Evolutionary conservation across 345 rosid species (phyloP), one percentile per base, ranked within the genome.

Genomic region (Hibiscus trionum): DNA sequence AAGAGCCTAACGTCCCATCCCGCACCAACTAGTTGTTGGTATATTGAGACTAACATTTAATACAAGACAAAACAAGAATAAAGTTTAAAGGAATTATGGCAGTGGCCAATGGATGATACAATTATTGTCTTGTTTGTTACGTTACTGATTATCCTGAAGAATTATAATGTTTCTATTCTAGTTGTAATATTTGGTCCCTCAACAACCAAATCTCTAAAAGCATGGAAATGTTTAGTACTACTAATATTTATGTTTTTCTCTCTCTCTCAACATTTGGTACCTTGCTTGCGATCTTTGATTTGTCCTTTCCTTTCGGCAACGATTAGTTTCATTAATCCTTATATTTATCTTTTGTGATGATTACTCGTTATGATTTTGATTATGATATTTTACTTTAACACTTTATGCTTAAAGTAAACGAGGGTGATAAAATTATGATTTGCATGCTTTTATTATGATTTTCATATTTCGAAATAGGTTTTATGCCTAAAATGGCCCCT

Each of bases 201-300:
- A 59, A 21, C 76, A 3, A 47, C 71, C 74, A 61, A 19, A 71
- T 77, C 78, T 61, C 63, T 67, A 17, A 55, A 24, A 46, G 57
- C 17, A 66, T 27, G 35, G n/a, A 37, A 7, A 52, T 61, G 8
- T 5, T 7, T 61, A 65, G 3, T 21, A 21, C 24, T 21, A 21
- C 24, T 39, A 29, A n/a, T 58, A 37, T 5, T 14, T 47, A 17
- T 52, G 49, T 19, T 60, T 11, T 11, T 19, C 10, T 35, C 58
- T 7, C 35, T 69, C 24, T 21, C 24, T 7, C 53, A 66, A 61
- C 29, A 26, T 26, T 29, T 72, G 42, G 19, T 66, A 39, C 55
- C 35, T 57, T 72, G 27, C 53, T 16, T 55, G 66, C 31, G 6
- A 14, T 66, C 56, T 4, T 49, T 75, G 5, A 4, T 55, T 71